Base-by-base conservation (phyloP, 441 rosid genomes). In the Populus hybrid region DNA sequence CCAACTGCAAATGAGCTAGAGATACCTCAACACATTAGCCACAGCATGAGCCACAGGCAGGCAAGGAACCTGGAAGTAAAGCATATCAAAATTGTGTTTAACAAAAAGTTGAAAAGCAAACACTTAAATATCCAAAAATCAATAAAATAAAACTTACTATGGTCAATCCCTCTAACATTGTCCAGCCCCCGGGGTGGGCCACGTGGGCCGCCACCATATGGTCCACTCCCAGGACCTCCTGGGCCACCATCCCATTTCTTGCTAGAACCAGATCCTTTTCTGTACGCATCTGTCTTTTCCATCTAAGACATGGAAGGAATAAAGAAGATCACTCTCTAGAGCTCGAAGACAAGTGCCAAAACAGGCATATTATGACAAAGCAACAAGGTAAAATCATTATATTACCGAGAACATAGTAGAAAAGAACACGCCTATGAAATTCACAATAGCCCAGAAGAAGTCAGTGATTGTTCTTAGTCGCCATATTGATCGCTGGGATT, bases 21-120 rank as follows among this genome's bases (percentile, higher is more conserved):
- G 61, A 61, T 23, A 34, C 9, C 38, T 50, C 69, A 12, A 26
- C 65, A 7, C 11, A 21, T 83, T 76, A 86, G 71, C 90, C 97
- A 42, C 98, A 93, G 92, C 98, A 93, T 26, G 98, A 90, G 76
- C 98, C 98, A 78, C 98, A 93, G 35, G 98, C 98, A 34, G 98
- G 98, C 16, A 94, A 74, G 67, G 98, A 90, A 89, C 91, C 97
- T 94, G 83, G 0, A 75, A 77, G 74, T 74, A 76, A 61, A 75
- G 65, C 46, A 70, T 12, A 18, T 50, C 67, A 64, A 80, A 63
- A 53, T 57, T 30, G 14, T 61, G 66, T 46, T 14, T 9, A n/a
- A 16, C 66, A 14, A 10, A 3, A 57, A 12, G 34, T 4, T 18
- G 30, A 9, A 61, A 16, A 69, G 59, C 18, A 23, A 23, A 36